Percentiles rank a stretch among this genome's conserved stretches.
Conservation (phyloP, 768 basidiomycete genomes). For the Boletus reticuloceps region DNA sequence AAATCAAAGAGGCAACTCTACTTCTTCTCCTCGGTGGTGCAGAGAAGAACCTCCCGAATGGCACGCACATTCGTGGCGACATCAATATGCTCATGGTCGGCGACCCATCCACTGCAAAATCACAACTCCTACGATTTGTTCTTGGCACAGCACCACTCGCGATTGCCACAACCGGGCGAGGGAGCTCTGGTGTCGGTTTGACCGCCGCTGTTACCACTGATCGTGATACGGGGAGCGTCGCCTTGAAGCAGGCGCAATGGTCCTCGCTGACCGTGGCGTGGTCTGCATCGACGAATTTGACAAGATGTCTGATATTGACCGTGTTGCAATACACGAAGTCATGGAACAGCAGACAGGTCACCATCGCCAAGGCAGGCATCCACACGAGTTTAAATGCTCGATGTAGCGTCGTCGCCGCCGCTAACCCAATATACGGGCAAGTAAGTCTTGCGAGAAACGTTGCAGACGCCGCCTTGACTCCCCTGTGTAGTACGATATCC, state of each 20-base stretch:
- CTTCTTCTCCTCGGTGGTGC: slow-evolving; percentile 93
- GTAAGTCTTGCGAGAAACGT: slow-evolving; percentile 40
- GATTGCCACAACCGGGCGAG: slow-evolving; percentile 97
- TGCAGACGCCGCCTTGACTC: slow-evolving; percentile 7
- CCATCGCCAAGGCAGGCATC: slow-evolving; percentile 98
- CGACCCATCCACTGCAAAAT: slow-evolving; percentile 98
- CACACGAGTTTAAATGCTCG: slow-evolving; percentile 97
- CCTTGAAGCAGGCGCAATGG: slow-evolving; percentile 99
- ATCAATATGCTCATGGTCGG: slow-evolving; percentile 99
- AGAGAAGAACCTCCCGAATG: slow-evolving; percentile 96
- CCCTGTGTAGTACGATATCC: slow-evolving; percentile 85
- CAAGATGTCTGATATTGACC: slow-evolving; percentile 99
- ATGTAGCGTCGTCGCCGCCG: slow-evolving; percentile 96
- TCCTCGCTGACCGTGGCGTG: slow-evolving; percentile 96
- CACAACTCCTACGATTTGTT: slow-evolving; percentile 93
- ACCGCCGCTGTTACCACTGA: slow-evolving; percentile 99
- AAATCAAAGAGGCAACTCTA: slow-evolving; percentile 92
- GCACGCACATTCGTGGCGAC: slow-evolving; percentile 98
- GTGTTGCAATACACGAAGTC: slow-evolving; percentile 99
- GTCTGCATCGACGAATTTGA: slow-evolving; percentile 99
- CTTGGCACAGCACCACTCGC: slow-evolving; percentile 94
- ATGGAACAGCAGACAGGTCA: slow-evolving; percentile 99
- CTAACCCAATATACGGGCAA: slow-evolving; percentile 98
- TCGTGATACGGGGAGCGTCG: slow-evolving; percentile 97
- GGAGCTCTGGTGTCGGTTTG: slow-evolving; percentile 97